Evolutionary conservation across 2,329 filamentous ascomycete species (phyloP).

Genomic region (Magnaporthales sp.): DNA sequence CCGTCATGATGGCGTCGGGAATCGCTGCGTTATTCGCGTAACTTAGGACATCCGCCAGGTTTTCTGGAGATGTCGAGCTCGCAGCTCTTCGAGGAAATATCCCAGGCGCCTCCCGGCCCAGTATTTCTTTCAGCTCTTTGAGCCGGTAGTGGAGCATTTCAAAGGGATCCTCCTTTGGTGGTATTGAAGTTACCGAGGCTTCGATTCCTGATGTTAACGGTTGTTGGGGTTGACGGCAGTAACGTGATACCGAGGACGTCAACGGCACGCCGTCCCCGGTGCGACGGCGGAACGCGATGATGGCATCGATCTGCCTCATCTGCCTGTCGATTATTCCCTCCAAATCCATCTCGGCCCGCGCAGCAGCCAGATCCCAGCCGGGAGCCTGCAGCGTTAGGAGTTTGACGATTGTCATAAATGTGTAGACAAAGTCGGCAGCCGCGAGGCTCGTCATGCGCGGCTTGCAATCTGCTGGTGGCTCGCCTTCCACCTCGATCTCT

Average conservation of each 20-base stretch:
- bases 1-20: slow-evolving; percentile 1
- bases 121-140: not conserved
- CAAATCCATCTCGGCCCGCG: slow-evolving; percentile 26
- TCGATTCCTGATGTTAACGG: not conserved
- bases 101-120: not conserved
- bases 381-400: slow-evolving; percentile 35
- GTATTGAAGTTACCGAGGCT: not conserved
- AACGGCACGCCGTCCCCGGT: not conserved
- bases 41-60: not conserved
- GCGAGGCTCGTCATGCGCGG: slow-evolving; percentile 34
- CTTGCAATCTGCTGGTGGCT: slow-evolving; percentile 6
- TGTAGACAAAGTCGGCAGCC: slow-evolving; percentile 37
- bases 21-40: not conserved
- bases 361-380: slow-evolving; percentile 33
- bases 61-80: not conserved
- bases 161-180: slow-evolving; percentile 1
- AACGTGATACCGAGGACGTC: not conserved
- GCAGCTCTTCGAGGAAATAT: not conserved
- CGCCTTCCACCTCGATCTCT: not conserved
- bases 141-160: not conserved
- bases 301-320: not conserved
- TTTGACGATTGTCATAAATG: slow-evolving; percentile 35
- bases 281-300: not conserved
- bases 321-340: slow-evolving; percentile 8
- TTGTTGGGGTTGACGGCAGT: not conserved